A percentile compares a stretch with the other conserved stretches of the same genome.
phyloP scores from a whole-genome alignment of 345 rosid species.

The Angophora floribunda region DNA sequence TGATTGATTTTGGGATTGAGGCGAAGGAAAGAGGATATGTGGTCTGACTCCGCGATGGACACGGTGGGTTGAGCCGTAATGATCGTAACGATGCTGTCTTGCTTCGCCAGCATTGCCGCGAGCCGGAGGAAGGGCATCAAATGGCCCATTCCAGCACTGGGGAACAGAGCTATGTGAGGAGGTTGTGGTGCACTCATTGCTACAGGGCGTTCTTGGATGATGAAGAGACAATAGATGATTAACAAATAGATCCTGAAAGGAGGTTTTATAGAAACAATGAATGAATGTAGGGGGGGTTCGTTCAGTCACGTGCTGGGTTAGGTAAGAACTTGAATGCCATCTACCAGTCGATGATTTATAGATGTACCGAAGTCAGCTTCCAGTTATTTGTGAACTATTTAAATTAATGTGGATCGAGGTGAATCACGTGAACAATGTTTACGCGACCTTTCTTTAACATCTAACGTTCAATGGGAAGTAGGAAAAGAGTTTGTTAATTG shows the following conservation, averaged over 20 bases:
- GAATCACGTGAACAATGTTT: not conserved
- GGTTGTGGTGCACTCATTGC: not conserved
- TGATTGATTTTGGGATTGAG: conserved; percentile 13
- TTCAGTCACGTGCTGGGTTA: not conserved
- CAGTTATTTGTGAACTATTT: not conserved
- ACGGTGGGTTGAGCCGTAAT: conserved; percentile 20
- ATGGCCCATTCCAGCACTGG: conserved; percentile 23
- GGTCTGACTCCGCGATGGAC: conserved; percentile 16
- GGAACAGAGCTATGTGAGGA: conserved; percentile 28
- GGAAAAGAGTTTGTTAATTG: not conserved
- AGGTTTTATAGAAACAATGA: not conserved
- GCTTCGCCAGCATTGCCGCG: conserved; percentile 15
- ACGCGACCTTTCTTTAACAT: not conserved
- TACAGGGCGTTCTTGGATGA: not conserved
- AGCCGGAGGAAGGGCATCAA: conserved; percentile 31
- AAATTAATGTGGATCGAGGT: not conserved
- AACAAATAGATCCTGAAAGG: not conserved
- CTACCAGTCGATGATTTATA: not conserved
- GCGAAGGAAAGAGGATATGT: conserved; percentile 18
- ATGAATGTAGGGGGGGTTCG: not conserved
- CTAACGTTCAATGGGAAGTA: not conserved
- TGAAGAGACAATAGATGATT: not conserved
- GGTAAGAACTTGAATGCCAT: not conserved
- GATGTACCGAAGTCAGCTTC: not conserved
- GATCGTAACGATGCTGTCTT: conserved; percentile 18